Evolutionary conservation across 306 rosid genomes (phyloP).

Genomic region (Prunus mume): DNA sequence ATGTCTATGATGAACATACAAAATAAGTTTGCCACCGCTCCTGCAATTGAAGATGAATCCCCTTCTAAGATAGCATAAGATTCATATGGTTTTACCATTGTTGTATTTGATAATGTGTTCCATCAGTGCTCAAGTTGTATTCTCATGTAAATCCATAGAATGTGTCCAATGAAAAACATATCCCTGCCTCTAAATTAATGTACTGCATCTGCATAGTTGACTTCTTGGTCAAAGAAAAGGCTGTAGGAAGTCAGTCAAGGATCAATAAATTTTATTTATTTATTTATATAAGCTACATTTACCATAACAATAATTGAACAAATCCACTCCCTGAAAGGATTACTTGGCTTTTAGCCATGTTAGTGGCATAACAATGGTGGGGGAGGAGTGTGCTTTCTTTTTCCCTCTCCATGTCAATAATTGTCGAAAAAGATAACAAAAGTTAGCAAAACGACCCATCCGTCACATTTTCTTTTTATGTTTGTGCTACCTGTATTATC

Average conservation of each 20-base stretch:
- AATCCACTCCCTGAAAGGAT: not conserved
- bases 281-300: not conserved
- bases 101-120: not conserved
- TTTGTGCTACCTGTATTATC: not conserved
- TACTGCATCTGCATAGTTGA: not conserved
- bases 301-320: not conserved
- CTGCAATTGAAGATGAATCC: conserved; percentile 7
- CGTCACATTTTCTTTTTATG: not conserved
- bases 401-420: not conserved
- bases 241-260: not conserved
- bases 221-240: not conserved
- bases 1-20: conserved; percentile 36
- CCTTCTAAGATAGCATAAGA: not conserved
- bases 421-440: too few species aligned
- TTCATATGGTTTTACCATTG: not conserved
- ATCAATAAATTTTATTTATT: not conserved
- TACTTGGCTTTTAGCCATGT: not conserved
- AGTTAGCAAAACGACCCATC: too few species aligned
- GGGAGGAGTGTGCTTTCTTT: too few species aligned
- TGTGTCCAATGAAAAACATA: too few species aligned
- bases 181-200: not conserved
- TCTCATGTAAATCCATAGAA: not conserved
- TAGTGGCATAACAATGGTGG: not conserved
- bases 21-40: conserved; percentile 1
- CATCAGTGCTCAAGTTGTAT: not conserved